Conservation (phyloP, 192 early-diverging fungal genomes). For the Lobulomyces angularis region DNA sequence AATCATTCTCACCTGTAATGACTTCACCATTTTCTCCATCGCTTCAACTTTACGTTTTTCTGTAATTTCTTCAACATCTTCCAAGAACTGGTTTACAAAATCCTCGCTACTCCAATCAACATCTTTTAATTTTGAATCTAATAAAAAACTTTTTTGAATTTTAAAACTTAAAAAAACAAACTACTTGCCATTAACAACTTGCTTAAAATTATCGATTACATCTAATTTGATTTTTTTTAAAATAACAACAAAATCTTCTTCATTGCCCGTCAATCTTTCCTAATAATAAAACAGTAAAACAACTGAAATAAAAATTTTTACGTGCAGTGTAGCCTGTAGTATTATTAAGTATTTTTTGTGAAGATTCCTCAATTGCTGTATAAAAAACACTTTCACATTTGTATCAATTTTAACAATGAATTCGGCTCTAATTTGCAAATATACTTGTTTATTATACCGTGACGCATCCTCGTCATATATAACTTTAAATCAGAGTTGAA, state of each 20-base stretch:
- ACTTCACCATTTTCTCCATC: constrained; percentile 49
- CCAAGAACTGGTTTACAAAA: constrained; percentile 38
- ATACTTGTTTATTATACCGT: constrained; percentile 80
- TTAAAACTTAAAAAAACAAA: constrained; percentile 4
- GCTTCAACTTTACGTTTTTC: constrained; percentile 51
- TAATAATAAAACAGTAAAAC: constrained; percentile 8
- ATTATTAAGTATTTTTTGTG: constrained; percentile 31
- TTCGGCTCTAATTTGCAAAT: constrained; percentile 71
- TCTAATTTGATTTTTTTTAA: constrained; percentile 31
- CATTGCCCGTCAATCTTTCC: constrained; percentile 38
- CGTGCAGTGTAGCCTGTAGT: constrained; percentile 21
- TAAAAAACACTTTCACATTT: constrained; percentile 61
- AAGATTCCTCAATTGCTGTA: constrained; percentile 80
- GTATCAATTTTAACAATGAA: constrained; percentile 66
- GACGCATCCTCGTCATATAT: constrained; percentile 82
- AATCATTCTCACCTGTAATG: constrained; percentile 30
- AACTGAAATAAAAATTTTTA: constrained; percentile 52
- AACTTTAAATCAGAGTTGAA: constrained; percentile 12
- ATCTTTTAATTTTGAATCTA: constrained; percentile 39
- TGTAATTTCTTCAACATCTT: constrained; percentile 50
- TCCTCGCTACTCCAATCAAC: constrained; percentile 61
- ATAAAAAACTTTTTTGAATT: constrained; percentile 2
- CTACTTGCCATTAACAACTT: constrained; percentile 28
- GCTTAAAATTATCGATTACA: constrained; percentile 31
- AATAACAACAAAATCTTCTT: constrained; percentile 49